phyloP scores from a whole-genome alignment of 305 asterid genomes.

The Fraxinus ornus region DNA sequence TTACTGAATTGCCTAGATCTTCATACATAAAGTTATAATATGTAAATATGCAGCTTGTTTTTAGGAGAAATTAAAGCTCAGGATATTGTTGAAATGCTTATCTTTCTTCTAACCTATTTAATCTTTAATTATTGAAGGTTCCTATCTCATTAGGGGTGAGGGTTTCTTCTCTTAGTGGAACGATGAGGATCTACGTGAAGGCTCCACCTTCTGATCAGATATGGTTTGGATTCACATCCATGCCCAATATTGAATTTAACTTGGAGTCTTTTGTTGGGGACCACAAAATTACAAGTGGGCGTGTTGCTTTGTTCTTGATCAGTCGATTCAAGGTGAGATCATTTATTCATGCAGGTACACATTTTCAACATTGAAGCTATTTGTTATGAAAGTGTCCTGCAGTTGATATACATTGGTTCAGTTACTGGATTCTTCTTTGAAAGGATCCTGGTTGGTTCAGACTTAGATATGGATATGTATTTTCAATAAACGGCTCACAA shows the following conservation, averaged over 20 bases:
- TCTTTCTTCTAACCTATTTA: conserved; percentile 19
- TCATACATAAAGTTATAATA: not conserved
- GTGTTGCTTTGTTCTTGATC: conserved; percentile 64
- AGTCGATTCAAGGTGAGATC: conserved; percentile 74
- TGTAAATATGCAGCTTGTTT: not conserved
- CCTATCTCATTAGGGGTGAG: conserved; percentile 73
- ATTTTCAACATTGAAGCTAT: conserved; percentile 15
- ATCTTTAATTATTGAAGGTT: conserved; percentile 53
- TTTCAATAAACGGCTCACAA: not conserved
- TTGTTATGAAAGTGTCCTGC: not conserved
- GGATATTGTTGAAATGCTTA: conserved; percentile 1
- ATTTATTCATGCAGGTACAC: conserved; percentile 10
- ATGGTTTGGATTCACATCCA: conserved; percentile 83
- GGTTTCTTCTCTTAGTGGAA: conserved; percentile 79
- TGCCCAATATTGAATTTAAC: conserved; percentile 85
- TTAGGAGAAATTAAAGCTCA: conserved; percentile 6
- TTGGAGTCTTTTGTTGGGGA: conserved; percentile 84
- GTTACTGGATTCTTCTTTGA: not conserved
- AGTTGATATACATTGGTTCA: not conserved
- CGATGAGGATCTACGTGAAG: conserved; percentile 66
- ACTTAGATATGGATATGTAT: not conserved
- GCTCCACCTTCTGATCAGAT: conserved; percentile 97
- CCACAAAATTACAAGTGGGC: conserved; percentile 76
- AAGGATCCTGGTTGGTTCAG: not conserved
- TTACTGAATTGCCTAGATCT: not conserved